phyloP scores from a whole-genome alignment of 202 grass and related monocot genomes.

The Musa balbisiana region DNA sequence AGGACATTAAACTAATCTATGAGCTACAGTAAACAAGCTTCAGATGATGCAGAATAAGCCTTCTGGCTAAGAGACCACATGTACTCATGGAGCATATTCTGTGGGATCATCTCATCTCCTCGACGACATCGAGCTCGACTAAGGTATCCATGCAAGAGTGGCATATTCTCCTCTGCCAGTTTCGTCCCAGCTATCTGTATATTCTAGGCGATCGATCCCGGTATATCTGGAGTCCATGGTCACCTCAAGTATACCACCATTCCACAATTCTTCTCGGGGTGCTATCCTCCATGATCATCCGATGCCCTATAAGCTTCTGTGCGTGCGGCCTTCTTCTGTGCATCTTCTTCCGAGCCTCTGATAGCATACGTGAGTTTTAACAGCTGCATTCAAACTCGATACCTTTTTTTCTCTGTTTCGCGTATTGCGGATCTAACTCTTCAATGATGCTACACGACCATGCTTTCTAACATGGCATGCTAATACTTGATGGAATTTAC shows the following conservation, averaged over 20 bases:
- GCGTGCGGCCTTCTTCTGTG: not conserved
- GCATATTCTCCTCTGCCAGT: slow-evolving; percentile 3
- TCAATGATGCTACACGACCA: too few relatives aligned
- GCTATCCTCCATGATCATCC: not conserved
- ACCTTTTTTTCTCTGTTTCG: too few relatives aligned
- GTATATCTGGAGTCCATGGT: not conserved
- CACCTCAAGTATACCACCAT: slow-evolving; percentile 3
- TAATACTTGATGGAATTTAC: too few relatives aligned
- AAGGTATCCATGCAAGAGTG: slow-evolving; percentile 8
- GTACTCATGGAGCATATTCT: not conserved
- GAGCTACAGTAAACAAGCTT: not conserved
- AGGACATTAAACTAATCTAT: not conserved
- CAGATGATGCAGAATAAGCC: not conserved
- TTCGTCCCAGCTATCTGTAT: not conserved
- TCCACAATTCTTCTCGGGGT: not conserved
- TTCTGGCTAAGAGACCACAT: not conserved
- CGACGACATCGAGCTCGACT: not conserved
- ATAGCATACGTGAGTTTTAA: not conserved
- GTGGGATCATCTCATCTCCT: not conserved
- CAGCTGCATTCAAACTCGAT: not conserved
- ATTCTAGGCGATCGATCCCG: not conserved
- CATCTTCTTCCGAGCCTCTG: not conserved
- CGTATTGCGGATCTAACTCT: too few relatives aligned
- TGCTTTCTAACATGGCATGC: too few relatives aligned
- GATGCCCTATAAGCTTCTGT: not conserved